Evolutionary conservation across 2,329 filamentous ascomycete species (phyloP).

Genomic region (Colletotrichum euphorbiae): DNA sequence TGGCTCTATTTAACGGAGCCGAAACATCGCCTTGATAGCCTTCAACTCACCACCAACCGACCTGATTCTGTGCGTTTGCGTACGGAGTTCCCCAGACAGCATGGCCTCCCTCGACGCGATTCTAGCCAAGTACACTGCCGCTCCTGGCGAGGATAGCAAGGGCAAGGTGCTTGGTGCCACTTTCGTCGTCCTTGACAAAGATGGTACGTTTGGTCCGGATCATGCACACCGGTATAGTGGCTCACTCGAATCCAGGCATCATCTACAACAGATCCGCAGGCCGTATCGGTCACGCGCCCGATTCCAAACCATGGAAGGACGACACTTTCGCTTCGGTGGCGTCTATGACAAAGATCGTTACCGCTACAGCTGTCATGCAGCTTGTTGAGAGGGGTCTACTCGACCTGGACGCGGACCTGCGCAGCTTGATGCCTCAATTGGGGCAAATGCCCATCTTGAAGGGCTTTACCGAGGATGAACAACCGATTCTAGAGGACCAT

Average conservation of each 20-base stretch:
- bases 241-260: conserved; percentile 43
- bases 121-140: conserved; percentile 46
- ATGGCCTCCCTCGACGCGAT: conserved; percentile 42
- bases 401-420: conserved; percentile 52
- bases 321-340: conserved; percentile 53
- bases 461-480: conserved; percentile 50
- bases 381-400: conserved; percentile 52
- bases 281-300: conserved; percentile 46
- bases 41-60: neutral
- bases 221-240: too few relatives aligned
- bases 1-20: neutral
- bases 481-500: conserved; percentile 54
- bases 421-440: conserved; percentile 50
- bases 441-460: conserved; percentile 49
- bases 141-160: conserved; percentile 44
- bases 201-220: conserved; percentile 43
- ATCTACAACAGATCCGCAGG: conserved; percentile 53
- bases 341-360: conserved; percentile 59
- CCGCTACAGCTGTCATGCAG: conserved; percentile 52
- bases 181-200: conserved; percentile 49
- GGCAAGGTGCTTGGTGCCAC: conserved; percentile 52
- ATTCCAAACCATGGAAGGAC: conserved; percentile 47
- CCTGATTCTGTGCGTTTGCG: neutral
- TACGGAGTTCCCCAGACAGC: too few relatives aligned
- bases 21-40: too few relatives aligned